Base-by-base conservation (phyloP, 1,284 basidiomycete species). In the Marasmius sp. region DNA sequence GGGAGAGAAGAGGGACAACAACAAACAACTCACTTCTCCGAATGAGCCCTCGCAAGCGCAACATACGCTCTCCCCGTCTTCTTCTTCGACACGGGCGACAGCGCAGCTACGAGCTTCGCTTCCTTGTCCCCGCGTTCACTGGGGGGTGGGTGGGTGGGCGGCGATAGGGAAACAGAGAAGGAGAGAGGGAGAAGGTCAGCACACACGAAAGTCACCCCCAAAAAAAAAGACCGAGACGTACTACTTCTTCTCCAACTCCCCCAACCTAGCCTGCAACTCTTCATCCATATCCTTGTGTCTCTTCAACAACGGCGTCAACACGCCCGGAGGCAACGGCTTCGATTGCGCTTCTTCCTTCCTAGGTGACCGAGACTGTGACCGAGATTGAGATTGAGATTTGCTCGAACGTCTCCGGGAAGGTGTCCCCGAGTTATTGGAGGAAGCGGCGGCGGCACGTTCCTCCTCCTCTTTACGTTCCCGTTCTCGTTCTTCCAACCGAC, bases 11-110 rank as follows among this genome's bases (percentile, higher is more conserved):
- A n/a, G n/a, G n/a, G n/a, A n/a, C n/a, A n/a, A n/a, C n/a, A n/a
- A n/a, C n/a, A n/a, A n/a, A 18, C 36, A 54, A 76, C 75, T n/a
- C 69, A 91, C 89, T 89, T 89, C 73, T 90, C 86, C 3, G 88
- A 88, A 71, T 90, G 87, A n/a, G 86, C 81, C 34, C 90, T 79
- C 14, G 90, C 91, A 18, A 91, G 82, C 22, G 88, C 83, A 39
- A 92, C 88, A 69, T 90, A 91, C 3, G 89, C 88, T 22, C 88
- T 78, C 11, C 90, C 89, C 0, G 85, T 87, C 76, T 88, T 89
- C 81, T 91, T 92, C 71, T 83, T 84, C 8, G 88, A 88, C 27
- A 83, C 77, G 3, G 90, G 89, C 5, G 89, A 89, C 58, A 91
- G 74, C 5, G 82, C 81, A 66, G 84, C 83, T 11, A 84, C 83